Evolutionary conservation across 805 yeast species (phyloP), one percentile per base, ranked within the genome.

Genomic region (Zygosaccharomyces siamensis): DNA sequence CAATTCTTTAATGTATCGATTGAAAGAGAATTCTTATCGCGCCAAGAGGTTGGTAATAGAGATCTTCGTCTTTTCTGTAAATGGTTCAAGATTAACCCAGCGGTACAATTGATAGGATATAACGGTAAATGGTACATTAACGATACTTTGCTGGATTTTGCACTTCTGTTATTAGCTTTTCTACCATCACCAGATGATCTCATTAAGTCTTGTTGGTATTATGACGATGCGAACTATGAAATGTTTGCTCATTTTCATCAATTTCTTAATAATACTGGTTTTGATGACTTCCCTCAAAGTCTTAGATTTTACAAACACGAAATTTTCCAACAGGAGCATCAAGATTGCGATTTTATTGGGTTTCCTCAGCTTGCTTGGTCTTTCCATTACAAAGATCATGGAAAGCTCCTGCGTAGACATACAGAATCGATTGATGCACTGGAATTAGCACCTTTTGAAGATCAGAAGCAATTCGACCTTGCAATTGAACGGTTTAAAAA

Each of bases 41-140:
- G 39, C 24, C 28, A 26, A 11, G 41, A 33, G 14, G 43, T 39
- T 20, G n/a, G 32, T 10, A 40, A 38, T 24, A 16, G 39, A 23
- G 51, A 60, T 14, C 38, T 66, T 14, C 61, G 65, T 4, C 27
- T 53, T 0, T 55, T 72, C 18, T 64, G 68, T 49, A 68, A 64
- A 48, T 68, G 71, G 70, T 53, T 73, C 39, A 56, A 61, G 2
- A 67, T 73, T 21, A 66, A 68, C 16, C 74, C 76, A 3, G 70
- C 69, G 27, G 54, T 75, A 5, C 77, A 72, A 51, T 66, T 75
- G 47, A 61, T 67, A 2, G 37, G 69, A 5, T 44, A 49, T 1
- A 67, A 58, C 45, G 56, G 54, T n/a, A 31, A 43, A 18, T 58
- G 59, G 53, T 49, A 47, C 16, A 50, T 60, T 26, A 54, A 60